A percentile compares a stretch with the other conserved stretches of the same genome.
Evolutionary conservation across 2,329 filamentous ascomycete species (phyloP).

Genomic region (Alternaria atra): DNA sequence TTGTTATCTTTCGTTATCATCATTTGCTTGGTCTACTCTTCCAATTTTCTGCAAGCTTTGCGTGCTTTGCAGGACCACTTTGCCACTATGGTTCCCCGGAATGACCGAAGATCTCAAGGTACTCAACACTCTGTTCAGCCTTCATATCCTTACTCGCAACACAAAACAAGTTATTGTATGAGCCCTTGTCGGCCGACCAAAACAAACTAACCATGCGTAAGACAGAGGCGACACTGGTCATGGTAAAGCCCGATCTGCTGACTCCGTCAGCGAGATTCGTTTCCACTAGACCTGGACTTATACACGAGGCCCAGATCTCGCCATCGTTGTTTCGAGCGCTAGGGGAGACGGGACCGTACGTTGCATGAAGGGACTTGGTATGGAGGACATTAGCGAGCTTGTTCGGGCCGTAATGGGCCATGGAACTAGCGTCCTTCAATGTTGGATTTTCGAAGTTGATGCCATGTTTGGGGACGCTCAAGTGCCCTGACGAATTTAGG

Average conservation of each 20-base stretch:
- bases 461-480: constrained; percentile 19
- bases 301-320: constrained; percentile 21
- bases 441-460: constrained; percentile 23
- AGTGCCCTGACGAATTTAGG: constrained; percentile 27
- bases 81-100: constrained; percentile 15
- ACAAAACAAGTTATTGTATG: constrained; percentile 15
- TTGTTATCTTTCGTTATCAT: neutral
- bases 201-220: constrained; percentile 3
- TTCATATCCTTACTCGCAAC: constrained; percentile 12
- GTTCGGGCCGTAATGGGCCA: constrained; percentile 30
- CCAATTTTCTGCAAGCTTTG: constrained; percentile 11
- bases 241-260: neutral
- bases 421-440: constrained; percentile 11
- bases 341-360: constrained; percentile 16
- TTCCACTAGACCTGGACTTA: constrained; percentile 32
- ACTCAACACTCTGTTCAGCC: constrained; percentile 11
- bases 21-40: constrained; percentile 11
- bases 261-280: constrained; percentile 22
- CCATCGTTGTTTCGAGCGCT: constrained; percentile 7
- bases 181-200: constrained; percentile 11
- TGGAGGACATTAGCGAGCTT: constrained; percentile 36
- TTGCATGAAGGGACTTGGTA: constrained; percentile 19
- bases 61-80: constrained; percentile 13
- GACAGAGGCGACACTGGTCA: neutral
- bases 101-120: constrained; percentile 7